Evolutionary conservation across 2,329 filamentous ascomycete genomes (phyloP).

Genomic region (Microdochium trichocladiopsis): DNA sequence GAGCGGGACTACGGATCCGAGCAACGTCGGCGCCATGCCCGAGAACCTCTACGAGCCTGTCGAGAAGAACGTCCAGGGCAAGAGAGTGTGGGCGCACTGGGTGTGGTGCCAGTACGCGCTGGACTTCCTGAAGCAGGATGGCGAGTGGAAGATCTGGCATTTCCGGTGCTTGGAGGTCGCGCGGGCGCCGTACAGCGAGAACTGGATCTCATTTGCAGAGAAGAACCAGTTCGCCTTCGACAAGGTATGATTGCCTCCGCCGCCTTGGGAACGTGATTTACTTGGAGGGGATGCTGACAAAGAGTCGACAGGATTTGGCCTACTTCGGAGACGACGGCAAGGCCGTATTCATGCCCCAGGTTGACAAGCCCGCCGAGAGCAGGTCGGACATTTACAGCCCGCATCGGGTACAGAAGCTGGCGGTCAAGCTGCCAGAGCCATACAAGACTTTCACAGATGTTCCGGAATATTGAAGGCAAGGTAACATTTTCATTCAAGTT

Average conservation of each 20-base stretch:
- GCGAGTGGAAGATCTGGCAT: constrained; percentile 3
- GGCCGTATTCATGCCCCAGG: constrained; percentile 1
- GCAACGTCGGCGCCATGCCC: not conserved
- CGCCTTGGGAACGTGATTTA: too few relatives aligned
- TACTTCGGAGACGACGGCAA: not conserved
- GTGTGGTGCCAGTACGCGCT: constrained; percentile 2
- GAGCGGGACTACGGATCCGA: not conserved
- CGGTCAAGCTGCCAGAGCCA: not conserved
- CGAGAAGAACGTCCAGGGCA: constrained; percentile 1
- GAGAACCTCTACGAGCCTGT: not conserved
- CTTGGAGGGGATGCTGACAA: too few relatives aligned
- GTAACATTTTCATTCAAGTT: too few relatives aligned
- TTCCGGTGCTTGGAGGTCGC: constrained; percentile 2
- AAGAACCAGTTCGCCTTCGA: not conserved
- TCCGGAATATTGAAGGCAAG: not conserved
- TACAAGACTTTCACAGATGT: constrained; percentile 1
- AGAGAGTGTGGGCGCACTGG: constrained; percentile 2
- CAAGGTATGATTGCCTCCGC: too few relatives aligned
- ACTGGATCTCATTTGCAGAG: not conserved
- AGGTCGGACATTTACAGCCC: constrained; percentile 1
- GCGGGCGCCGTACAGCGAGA: not conserved
- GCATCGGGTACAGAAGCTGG: not conserved
- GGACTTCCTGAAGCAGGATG: constrained; percentile 2
- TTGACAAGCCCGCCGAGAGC: not conserved
- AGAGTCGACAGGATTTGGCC: not conserved